These are phyloP conservation scores for Simplicillium sp. DNA, from an alignment of 2,329 filamentous ascomycete genomes.

Conservation along the genomic window DNA sequence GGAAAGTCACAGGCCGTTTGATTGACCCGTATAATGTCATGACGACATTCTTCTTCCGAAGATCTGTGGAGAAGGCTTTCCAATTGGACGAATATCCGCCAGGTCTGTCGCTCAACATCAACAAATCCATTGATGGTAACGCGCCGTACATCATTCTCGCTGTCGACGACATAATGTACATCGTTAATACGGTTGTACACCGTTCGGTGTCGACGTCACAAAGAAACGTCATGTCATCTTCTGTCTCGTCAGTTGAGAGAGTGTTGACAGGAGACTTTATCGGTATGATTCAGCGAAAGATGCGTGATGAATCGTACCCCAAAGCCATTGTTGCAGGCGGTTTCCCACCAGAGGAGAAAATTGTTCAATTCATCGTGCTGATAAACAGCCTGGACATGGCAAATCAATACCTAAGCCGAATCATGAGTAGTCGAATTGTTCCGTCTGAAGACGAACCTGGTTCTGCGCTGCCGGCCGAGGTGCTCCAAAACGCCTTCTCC, in stretches of 20 bases:
- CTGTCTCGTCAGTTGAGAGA: constrained; percentile 68
- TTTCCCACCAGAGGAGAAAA: constrained; percentile 77
- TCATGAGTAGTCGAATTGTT: constrained; percentile 61
- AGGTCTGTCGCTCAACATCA: constrained; percentile 68
- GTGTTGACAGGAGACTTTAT: constrained; percentile 86
- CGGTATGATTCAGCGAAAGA: constrained; percentile 94
- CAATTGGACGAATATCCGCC: constrained; percentile 84
- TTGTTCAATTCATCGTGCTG: constrained; percentile 81
- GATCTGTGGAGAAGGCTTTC: constrained; percentile 95
- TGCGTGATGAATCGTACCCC: constrained; percentile 93
- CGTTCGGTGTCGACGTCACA: constrained; percentile 82
- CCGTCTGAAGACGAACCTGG: constrained; percentile 26
- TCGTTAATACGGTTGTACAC: constrained; percentile 85
- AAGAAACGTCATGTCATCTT: constrained; percentile 63
- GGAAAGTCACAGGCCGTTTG: constrained; percentile 68
- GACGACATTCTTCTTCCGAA: constrained; percentile 93
- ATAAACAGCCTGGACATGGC: constrained; percentile 94
- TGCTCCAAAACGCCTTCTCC: constrained; percentile 62
- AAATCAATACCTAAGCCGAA: constrained; percentile 82
- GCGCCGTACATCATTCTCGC: constrained; percentile 89
- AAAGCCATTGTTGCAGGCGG: constrained; percentile 68
- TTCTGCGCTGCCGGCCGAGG: constrained; percentile 25
- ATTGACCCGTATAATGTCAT: constrained; percentile 78
- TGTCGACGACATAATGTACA: constrained; percentile 99
- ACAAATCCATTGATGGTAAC: constrained; percentile 62